A percentile compares a stretch with the other conserved stretches of the same genome.
Conservation (phyloP, 2,329 filamentous ascomycete genomes). For the Thermomyces lanuginosus region DNA sequence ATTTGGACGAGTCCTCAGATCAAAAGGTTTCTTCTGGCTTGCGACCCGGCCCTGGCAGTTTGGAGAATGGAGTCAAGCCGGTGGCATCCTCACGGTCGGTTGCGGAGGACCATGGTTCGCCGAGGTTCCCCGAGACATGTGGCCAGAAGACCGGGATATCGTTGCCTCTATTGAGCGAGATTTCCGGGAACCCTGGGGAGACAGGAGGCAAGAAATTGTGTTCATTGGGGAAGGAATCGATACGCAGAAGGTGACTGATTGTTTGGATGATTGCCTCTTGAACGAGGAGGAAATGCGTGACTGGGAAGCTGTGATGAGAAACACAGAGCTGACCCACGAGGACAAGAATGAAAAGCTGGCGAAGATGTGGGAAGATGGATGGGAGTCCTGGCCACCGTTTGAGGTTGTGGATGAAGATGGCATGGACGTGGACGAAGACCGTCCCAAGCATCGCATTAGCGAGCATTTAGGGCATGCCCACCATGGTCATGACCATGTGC, state of each 20-base stretch:
- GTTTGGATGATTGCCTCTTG: conserved; percentile 46
- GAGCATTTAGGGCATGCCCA: conserved; percentile 13
- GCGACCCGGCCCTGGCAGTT: conserved; percentile 26
- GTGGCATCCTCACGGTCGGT: conserved; percentile 28
- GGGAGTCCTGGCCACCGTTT: conserved; percentile 39
- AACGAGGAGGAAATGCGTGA: conserved; percentile 41
- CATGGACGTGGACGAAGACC: conserved; percentile 11
- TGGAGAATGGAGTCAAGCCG: conserved; percentile 31
- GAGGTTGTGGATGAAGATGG: conserved; percentile 21
- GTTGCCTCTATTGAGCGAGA: conserved; percentile 33
- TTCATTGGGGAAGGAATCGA: conserved; percentile 55
- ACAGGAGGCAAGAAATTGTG: conserved; percentile 54
- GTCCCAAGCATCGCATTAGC: conserved; percentile 16
- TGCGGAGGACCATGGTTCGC: conserved; percentile 40
- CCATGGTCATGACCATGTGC: conserved; percentile 8
- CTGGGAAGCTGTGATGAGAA: conserved; percentile 39
- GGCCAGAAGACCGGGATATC: conserved; percentile 35
- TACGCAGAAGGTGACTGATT: conserved; percentile 31
- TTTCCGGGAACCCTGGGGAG: conserved; percentile 43
- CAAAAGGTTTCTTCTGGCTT: conserved; percentile 32
- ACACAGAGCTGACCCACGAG: conserved; percentile 18
- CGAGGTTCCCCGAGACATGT: conserved; percentile 37
- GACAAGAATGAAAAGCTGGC: conserved; percentile 33
- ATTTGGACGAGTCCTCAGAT: conserved; percentile 25
- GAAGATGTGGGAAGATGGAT: conserved; percentile 42